phyloP scores from a whole-genome alignment of 345 rosid genomes.

The Barbarea vulgaris region DNA sequence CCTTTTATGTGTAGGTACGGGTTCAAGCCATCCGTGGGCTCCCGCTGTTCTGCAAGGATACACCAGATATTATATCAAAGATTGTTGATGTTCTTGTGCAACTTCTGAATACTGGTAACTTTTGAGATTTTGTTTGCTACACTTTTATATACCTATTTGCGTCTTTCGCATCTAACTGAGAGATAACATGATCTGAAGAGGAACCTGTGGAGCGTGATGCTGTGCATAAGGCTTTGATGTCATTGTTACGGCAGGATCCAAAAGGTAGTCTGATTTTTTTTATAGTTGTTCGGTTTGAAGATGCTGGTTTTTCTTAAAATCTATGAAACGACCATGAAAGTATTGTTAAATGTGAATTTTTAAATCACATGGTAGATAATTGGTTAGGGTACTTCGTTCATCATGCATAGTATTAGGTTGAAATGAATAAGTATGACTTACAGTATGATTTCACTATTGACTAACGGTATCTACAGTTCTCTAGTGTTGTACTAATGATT shows the following conservation, averaged over 20 bases:
- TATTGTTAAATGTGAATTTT: not conserved
- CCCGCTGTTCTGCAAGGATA: slow-evolving; percentile 94
- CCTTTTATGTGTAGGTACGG: slow-evolving; percentile 63
- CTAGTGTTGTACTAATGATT: slow-evolving; percentile 1
- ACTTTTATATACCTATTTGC: not conserved
- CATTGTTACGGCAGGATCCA: slow-evolving; percentile 91
- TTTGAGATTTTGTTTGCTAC: slow-evolving; percentile 16
- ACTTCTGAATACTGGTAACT: slow-evolving; percentile 71
- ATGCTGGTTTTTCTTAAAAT: not conserved
- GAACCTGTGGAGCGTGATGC: slow-evolving; percentile 97
- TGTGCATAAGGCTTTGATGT: slow-evolving; percentile 95
- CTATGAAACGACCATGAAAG: not conserved
- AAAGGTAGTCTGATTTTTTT: slow-evolving; percentile 66
- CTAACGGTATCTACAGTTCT: not conserved
- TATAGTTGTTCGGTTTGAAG: not conserved
- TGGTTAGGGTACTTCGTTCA: not conserved
- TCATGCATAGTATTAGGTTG: not conserved
- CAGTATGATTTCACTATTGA: not conserved
- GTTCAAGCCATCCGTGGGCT: slow-evolving; percentile 98
- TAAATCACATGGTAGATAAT: not conserved
- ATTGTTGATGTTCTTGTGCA: slow-evolving; percentile 89
- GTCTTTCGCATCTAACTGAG: not conserved
- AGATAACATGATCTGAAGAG: slow-evolving; percentile 50
- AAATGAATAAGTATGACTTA: not conserved
- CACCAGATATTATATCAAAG: slow-evolving; percentile 73